These are phyloP conservation scores for Entoloma clypeatum DNA, from an alignment of 1,284 basidiomycete genomes.

Conservation along the genomic window DNA sequence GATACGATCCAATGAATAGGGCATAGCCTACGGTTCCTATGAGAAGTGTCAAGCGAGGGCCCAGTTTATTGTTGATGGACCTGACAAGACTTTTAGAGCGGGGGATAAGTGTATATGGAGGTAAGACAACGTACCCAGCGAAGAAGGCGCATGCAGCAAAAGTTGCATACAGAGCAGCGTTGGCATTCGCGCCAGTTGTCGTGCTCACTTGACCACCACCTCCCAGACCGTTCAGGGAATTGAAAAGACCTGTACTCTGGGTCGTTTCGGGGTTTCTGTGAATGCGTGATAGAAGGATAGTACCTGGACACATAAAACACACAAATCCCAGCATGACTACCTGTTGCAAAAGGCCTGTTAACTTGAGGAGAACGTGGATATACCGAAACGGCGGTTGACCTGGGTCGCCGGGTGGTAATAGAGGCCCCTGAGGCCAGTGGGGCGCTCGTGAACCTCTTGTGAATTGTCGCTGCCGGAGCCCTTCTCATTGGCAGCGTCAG, in stretches of 20 bases:
- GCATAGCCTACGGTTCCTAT: slow-evolving; percentile 70
- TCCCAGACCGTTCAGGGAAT: slow-evolving; percentile 61
- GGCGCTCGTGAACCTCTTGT: slow-evolving; percentile 30
- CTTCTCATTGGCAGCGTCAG: slow-evolving; percentile 24
- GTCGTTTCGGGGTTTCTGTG: slow-evolving; percentile 3
- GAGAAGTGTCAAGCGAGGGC: slow-evolving; percentile 67
- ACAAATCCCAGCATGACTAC: slow-evolving; percentile 62
- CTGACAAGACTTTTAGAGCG: slow-evolving; percentile 35
- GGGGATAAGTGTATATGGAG: slow-evolving; percentile 1
- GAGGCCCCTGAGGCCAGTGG: slow-evolving; percentile 35
- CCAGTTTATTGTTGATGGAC: slow-evolving; percentile 74
- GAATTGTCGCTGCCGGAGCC: slow-evolving; percentile 21
- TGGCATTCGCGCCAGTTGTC: slow-evolving; percentile 59
- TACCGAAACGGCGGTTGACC: slow-evolving; percentile 26
- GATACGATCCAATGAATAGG: slow-evolving; percentile 70
- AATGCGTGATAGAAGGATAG: slow-evolving; percentile 21
- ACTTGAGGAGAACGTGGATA: slow-evolving; percentile 9
- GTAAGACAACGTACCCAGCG: slow-evolving; percentile 47
- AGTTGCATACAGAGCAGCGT: slow-evolving; percentile 64
- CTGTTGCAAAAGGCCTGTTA: slow-evolving; percentile 22
- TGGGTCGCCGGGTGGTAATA: slow-evolving; percentile 50
- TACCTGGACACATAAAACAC: slow-evolving; percentile 64
- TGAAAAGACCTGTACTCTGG: slow-evolving; percentile 41
- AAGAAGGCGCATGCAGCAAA: slow-evolving; percentile 66
- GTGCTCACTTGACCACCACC: slow-evolving; percentile 65